phyloP scores from a whole-genome alignment of 257 asterid genomes.

The Salvia hispanica region DNA sequence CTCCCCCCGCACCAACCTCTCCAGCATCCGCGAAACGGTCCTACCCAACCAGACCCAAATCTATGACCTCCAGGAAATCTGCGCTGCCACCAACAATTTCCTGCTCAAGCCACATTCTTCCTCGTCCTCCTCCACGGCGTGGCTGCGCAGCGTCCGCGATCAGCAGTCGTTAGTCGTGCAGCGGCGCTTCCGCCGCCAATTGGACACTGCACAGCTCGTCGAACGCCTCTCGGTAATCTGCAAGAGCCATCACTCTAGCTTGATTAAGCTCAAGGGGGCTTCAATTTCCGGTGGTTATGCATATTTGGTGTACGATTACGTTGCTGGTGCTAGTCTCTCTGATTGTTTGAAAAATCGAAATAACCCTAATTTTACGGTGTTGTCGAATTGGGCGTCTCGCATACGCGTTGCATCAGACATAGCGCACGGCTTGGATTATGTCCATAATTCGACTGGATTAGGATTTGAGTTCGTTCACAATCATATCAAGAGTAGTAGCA shows the following conservation, averaged over 20 bases:
- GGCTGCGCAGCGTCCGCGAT: constrained; percentile 65
- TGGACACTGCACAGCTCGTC: constrained; percentile 54
- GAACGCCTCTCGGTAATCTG: constrained; percentile 64
- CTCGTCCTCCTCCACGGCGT: constrained; percentile 67
- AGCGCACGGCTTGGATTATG: constrained; percentile 85
- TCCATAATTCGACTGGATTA: constrained; percentile 82
- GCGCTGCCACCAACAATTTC: constrained; percentile 65
- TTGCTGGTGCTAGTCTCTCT: constrained; percentile 61
- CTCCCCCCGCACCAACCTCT: constrained; percentile 40
- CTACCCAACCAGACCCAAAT: constrained; percentile 60
- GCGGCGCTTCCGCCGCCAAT: constrained; percentile 68
- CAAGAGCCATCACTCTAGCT: constrained; percentile 79
- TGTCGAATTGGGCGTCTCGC: constrained; percentile 72
- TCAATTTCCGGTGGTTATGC: constrained; percentile 63
- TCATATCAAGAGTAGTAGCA: constrained; percentile 72
- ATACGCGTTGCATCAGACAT: constrained; percentile 67
- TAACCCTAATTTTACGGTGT: constrained; percentile 70
- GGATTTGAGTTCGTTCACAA: constrained; percentile 79
- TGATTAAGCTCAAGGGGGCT: constrained; percentile 71
- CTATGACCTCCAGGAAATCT: constrained; percentile 59
- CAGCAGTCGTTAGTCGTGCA: constrained; percentile 54
- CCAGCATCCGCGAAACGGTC: constrained; percentile 55
- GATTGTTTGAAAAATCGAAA: constrained; percentile 62
- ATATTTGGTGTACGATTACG: constrained; percentile 71
- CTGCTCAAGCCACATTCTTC: constrained; percentile 47